Base-by-base conservation (phyloP, 371 early-diverging fungal species). In the Mortierella sp. region DNA sequence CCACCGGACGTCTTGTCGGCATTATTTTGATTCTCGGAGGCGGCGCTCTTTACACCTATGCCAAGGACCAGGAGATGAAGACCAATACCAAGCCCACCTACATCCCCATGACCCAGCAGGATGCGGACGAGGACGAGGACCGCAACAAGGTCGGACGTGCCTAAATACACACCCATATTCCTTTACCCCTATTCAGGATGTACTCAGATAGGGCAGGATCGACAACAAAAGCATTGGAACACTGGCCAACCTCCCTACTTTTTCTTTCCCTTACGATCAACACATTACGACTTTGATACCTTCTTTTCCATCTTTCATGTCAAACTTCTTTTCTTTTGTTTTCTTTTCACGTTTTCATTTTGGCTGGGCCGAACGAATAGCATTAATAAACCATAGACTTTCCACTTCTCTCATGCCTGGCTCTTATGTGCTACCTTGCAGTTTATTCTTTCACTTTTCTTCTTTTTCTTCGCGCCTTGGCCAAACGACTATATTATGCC, bases 1-100 rank as follows among this genome's bases (percentile, higher is more conserved):
- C 90, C 14, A 21, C 86, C 28, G 77, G 87, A 28, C 89, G 91
- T 19, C 61, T 83, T 21, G 14, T 76, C 24, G 90, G 91, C 24
- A 90, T 91, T 57, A 57, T 81, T 1, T 69, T 91, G 72, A 88
- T 90, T 55, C 81, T 91, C 10, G 37, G 71, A 21, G 92, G 92
- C 13, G 87, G 88, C 54, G 77, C 82, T 16, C 57, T 88, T 24
- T 91, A 91, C 78, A 90, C 91, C 28, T 90, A 70, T 43, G 86
- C 86, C 74, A 85, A 85, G 79, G 86, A 85, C 51, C 48, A 79
- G 72, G 86, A 85, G 76, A 85, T 85, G 86, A 71, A 71, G 44
- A 75, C 78, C 69, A 76, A 76, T 50, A 69, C 74, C n/a, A 81
- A 85, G 73, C 79, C 86, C 13, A 73, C 78, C 14, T 85, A 85